These are phyloP conservation scores for Casuarina glauca DNA, from an alignment of 306 rosid genomes.

Conservation along the genomic window DNA sequence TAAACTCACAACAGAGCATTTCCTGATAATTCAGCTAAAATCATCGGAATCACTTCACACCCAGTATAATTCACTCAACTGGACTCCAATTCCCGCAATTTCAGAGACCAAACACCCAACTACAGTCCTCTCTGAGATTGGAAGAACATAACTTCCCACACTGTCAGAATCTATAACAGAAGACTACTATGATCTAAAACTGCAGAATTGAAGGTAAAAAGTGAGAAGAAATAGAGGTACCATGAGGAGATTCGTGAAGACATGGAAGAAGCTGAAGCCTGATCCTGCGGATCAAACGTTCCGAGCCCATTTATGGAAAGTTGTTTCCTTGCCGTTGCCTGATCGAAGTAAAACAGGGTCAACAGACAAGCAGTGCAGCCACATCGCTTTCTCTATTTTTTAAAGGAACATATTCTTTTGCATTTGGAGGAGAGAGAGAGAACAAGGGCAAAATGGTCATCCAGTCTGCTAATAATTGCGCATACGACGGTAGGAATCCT, in stretches of 20 bases:
- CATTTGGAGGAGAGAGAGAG: no score
- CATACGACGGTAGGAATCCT: no score
- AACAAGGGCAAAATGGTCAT: no score
- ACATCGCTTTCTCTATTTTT: neutral
- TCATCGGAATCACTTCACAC: neutral
- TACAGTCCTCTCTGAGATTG: neutral
- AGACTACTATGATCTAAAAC: neutral
- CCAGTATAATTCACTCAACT: slow-evolving; percentile 6
- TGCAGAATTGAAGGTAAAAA: neutral
- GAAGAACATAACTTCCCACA: neutral
- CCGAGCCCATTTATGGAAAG: slow-evolving; percentile 24
- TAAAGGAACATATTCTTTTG: no score
- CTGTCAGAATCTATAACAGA: neutral
- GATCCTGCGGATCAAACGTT: slow-evolving; percentile 64
- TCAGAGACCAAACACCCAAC: neutral
- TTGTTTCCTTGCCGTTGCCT: neutral
- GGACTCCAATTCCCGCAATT: neutral
- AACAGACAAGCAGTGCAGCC: neutral
- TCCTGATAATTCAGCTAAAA: slow-evolving; percentile 10
- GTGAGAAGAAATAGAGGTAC: slow-evolving; percentile 27
- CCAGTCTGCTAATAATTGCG: no score
- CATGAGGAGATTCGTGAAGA: slow-evolving; percentile 84
- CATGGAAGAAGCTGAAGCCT: slow-evolving; percentile 66
- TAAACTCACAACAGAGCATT: neutral
- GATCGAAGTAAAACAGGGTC: slow-evolving; percentile 22